Evolutionary conservation across 108 stramenopile genomes (phyloP).

Genomic region (Nitzschia inconspicua): DNA sequence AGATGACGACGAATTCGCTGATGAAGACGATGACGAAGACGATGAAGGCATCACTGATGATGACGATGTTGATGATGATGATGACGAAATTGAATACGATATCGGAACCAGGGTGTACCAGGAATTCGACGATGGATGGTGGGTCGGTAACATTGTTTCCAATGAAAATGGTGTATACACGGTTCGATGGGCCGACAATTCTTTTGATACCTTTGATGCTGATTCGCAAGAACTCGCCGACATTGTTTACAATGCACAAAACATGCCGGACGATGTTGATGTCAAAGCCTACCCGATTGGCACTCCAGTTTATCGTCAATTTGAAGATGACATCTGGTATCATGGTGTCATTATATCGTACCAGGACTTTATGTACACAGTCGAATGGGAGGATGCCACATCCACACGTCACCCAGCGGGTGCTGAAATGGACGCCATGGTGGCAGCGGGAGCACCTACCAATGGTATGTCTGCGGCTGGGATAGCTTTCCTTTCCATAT

Average conservation of each 20-base stretch:
- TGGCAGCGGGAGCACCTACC: neutral
- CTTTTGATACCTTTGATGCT: constrained; percentile 1
- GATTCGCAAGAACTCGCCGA: too few species aligned
- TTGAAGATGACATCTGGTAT: neutral
- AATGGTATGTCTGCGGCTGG: neutral
- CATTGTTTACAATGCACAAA: neutral
- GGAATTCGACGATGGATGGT: neutral
- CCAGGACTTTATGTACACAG: neutral
- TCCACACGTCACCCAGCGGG: neutral
- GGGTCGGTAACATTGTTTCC: constrained; percentile 2
- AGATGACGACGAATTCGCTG: constrained; percentile 14
- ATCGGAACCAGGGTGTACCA: constrained; percentile 3
- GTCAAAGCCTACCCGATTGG: constrained; percentile 3
- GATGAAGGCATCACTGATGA: constrained; percentile 8
- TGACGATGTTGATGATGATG: constrained; percentile 20
- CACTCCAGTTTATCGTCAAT: neutral
- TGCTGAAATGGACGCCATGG: neutral
- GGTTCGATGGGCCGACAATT: constrained; percentile 1
- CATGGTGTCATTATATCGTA: neutral
- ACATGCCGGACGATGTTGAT: constrained; percentile 15
- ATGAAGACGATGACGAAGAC: constrained; percentile 10
- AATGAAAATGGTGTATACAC: neutral
- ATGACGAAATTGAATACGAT: constrained; percentile 1
- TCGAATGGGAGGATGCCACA: constrained; percentile 3
- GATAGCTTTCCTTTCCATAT: neutral